Conservation (phyloP, 2,329 filamentous ascomycete species). For the Penicillium sp. region DNA sequence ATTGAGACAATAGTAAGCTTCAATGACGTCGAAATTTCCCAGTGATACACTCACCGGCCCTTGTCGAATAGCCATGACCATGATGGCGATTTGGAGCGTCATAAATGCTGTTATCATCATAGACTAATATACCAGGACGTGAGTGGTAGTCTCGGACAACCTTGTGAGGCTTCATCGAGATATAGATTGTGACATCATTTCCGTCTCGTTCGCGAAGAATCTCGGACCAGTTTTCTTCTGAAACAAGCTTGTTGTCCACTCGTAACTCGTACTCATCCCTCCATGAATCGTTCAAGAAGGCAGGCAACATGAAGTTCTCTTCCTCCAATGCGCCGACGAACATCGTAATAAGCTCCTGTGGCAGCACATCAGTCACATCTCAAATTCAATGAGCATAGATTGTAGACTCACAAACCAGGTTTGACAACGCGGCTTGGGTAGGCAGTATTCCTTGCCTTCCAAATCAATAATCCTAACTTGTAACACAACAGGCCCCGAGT, state of each 20-base stretch:
- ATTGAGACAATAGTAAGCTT: not conserved
- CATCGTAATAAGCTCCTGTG: constrained; percentile 3
- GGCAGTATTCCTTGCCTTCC: constrained; percentile 2
- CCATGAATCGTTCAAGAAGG: constrained; percentile 1
- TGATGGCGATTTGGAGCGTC: not conserved
- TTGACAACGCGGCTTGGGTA: not conserved
- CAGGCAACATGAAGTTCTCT: not conserved
- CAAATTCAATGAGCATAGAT: not conserved
- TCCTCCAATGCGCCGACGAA: not conserved
- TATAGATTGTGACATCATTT: not conserved
- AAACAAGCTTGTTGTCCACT: not conserved
- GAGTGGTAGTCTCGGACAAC: not conserved
- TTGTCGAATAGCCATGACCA: not conserved
- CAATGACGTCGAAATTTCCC: not conserved
- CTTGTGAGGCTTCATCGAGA: not conserved
- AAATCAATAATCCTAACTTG: constrained; percentile 2
- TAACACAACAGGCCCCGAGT: not conserved
- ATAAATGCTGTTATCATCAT: too few relatives aligned
- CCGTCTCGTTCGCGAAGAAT: not conserved
- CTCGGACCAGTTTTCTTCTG: constrained; percentile 1
- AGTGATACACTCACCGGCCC: not conserved
- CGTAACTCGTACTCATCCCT: constrained; percentile 2
- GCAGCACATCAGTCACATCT: not conserved
- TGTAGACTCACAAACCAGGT: constrained; percentile 2
- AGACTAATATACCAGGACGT: not conserved